Conservation (phyloP, 2,329 filamentous ascomycete genomes). For the Cylindrodendrum hubeiense region DNA sequence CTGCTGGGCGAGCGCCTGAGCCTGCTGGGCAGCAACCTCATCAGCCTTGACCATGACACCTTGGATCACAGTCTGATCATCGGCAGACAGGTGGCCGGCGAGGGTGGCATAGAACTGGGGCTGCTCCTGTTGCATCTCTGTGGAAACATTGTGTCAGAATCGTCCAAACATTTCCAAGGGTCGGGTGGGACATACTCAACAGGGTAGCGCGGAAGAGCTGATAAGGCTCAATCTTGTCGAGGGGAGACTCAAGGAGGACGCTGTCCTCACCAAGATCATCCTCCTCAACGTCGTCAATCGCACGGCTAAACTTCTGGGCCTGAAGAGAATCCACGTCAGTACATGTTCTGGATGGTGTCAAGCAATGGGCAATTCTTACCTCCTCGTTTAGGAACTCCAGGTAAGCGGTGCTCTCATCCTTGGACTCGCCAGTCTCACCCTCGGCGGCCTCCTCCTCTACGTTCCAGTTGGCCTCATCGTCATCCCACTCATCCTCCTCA, state of each 20-base stretch:
- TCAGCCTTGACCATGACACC: conserved; percentile 76
- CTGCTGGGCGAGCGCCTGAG: conserved; percentile 45
- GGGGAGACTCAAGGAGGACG: conserved; percentile 89
- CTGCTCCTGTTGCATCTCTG: conserved; percentile 90
- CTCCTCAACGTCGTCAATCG: conserved; percentile 77
- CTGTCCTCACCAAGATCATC: conserved; percentile 95
- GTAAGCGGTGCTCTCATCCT: conserved; percentile 94
- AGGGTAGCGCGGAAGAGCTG: conserved; percentile 86
- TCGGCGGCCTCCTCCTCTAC: conserved; percentile 78
- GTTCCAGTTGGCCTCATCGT: conserved; percentile 86
- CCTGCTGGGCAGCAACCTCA: conserved; percentile 54
- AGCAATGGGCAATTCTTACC: conserved; percentile 57
- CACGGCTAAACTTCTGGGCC: conserved; percentile 86
- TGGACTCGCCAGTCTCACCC: conserved; percentile 74
- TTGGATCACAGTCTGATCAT: conserved; percentile 86
- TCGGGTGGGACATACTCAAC: conserved; percentile 73
- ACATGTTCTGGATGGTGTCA: not conserved
- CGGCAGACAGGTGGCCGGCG: conserved; percentile 80
- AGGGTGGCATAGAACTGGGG: conserved; percentile 88
- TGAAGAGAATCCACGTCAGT: conserved; percentile 52
- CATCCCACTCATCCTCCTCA: conserved; percentile 84
- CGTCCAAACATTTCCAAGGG: not conserved
- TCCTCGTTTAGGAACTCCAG: conserved; percentile 96
- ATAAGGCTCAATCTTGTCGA: conserved; percentile 97
- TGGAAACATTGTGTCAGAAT: conserved; percentile 45